Base-by-base conservation (phyloP, 2,329 filamentous ascomycete genomes). In the Aspergillus alliaceus region DNA sequence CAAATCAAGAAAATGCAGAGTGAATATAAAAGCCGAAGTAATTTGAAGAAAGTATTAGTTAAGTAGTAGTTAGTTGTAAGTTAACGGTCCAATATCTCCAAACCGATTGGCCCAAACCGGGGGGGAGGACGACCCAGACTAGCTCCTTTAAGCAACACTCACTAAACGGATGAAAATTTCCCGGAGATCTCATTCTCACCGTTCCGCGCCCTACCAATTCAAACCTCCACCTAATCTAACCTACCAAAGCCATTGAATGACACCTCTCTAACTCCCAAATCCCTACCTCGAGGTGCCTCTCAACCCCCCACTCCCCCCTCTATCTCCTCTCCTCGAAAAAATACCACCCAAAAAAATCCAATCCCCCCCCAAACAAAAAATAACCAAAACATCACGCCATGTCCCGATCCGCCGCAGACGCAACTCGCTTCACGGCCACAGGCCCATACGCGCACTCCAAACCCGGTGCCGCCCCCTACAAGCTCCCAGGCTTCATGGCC, bases 341-440 rank as follows among this genome's bases (percentile, higher is more conserved):
- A 46, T 12, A 29, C 42, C 22, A 46, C 12, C 3, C 14, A 29
- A 46, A 32, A 44, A 20, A 59, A 27, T 24, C 27, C 47, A n/a
- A n/a, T n/a, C n/a, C n/a, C n/a, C n/a, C n/a, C n/a, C n/a, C 35
- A 22, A 39, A 11, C 35, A 27, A n/a, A 14, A 32, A 48, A 11
- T 34, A 40, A 37, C 6, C 14, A 37, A 42, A 42, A 46, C 34
- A 59, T 50, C 40, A 51, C 51, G 66, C 51, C 58, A 79, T 79
- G 77, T 77, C 77, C 67, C 77, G 74, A 68, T 79, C 75, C 68
- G 77, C 78, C 58, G 73, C 76, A 62, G 78, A 81, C 67, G 77
- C 78, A 66, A 81, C 79, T 61, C 74, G 79, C 59, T 81, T 81
- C 70, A 81, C 79, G 59, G 78, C 79, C 58, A 80, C 77, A 57